Evolutionary conservation across 352 stramenopile species (phyloP).

Genomic region (Phytophthora litchii): DNA sequence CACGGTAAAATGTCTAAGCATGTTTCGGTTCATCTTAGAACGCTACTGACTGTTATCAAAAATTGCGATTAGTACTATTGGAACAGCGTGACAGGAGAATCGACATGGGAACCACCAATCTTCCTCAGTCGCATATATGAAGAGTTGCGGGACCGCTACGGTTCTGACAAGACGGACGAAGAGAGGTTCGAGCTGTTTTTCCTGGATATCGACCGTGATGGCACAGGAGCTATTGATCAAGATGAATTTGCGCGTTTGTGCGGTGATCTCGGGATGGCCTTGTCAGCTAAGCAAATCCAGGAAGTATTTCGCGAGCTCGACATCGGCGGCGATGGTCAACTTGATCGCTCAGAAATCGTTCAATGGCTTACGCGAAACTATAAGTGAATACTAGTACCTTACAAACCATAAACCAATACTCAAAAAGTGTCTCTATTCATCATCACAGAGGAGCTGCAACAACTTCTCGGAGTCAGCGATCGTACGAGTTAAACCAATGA

Average conservation of each 20-base stretch:
- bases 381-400: conserved; percentile 16
- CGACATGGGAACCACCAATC: conserved; percentile 61
- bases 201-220: conserved; percentile 63
- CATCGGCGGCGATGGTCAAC: conserved; percentile 61
- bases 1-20: conserved; percentile 38
- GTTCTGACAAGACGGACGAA: conserved; percentile 51
- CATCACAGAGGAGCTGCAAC: conserved; percentile 61
- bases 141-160: conserved; percentile 60
- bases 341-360: conserved; percentile 65
- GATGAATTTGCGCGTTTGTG: conserved; percentile 70
- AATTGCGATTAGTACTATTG: conserved; percentile 63
- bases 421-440: conserved; percentile 38
- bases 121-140: conserved; percentile 62
- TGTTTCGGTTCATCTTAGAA: background rate
- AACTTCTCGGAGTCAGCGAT: conserved; percentile 85
- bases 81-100: conserved; percentile 70
- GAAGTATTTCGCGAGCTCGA: conserved; percentile 68
- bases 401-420: conserved; percentile 7
- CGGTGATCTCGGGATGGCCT: conserved; percentile 69
- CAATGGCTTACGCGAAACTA: conserved; percentile 61
- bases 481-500: conserved; percentile 79
- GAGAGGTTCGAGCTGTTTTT: conserved; percentile 75
- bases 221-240: conserved; percentile 63
- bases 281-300: conserved; percentile 60
- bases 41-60: conserved; percentile 3